A percentile compares a stretch with the other conserved stretches of the same genome.
Conservation (phyloP, 73 alveolate species). For the Stentor coeruleus region DNA sequence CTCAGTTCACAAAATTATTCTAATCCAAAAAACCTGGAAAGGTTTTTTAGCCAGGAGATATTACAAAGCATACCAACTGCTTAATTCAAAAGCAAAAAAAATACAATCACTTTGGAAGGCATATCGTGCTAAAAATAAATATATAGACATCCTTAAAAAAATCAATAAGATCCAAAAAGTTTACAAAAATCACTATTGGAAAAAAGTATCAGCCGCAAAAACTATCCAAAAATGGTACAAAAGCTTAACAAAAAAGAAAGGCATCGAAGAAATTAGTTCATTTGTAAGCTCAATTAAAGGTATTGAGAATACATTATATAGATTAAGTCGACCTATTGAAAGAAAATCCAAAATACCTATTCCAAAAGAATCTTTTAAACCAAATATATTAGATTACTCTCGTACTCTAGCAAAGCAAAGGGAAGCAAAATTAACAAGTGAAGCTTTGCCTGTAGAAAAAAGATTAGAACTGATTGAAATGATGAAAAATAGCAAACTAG, state of each 20-base stretch:
- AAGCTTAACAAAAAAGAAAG: too few relatives aligned
- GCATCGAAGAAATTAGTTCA: neutral
- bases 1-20: neutral
- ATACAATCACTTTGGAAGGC: constrained; percentile 5
- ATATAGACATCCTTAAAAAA: neutral
- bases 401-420: neutral
- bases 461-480: neutral
- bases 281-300: neutral
- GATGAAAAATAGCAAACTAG: neutral
- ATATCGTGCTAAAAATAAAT: neutral
- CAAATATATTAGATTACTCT: neutral
- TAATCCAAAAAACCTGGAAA: neutral
- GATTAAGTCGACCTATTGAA: neutral
- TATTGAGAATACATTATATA: neutral
- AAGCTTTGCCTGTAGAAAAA: neutral
- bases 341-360: too few relatives aligned
- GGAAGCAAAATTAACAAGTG: neutral
- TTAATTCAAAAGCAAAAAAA: neutral
- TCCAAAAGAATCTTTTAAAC: neutral
- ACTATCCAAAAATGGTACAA: neutral
- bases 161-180: neutral
- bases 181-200: neutral
- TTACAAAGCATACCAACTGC: neutral
- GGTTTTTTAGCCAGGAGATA: neutral
- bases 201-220: neutral